Evolutionary conservation across 2,329 filamentous ascomycete species (phyloP).

Genomic region (Fusarium brevicatenulatum): DNA sequence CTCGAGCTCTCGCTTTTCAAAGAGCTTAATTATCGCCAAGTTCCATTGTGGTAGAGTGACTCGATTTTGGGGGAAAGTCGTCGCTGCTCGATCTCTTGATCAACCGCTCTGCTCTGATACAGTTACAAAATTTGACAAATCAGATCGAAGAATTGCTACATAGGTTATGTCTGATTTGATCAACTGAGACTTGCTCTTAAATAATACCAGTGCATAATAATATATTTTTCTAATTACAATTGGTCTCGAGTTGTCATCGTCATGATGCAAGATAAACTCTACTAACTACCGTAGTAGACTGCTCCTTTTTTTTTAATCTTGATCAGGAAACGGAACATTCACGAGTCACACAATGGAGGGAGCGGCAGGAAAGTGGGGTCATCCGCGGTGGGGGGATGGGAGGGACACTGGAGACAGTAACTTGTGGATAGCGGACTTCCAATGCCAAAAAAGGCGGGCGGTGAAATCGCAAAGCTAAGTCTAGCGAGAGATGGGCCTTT

Average conservation of each 20-base stretch:
- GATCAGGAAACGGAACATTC: not conserved
- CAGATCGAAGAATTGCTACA: not conserved
- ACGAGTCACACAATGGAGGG: not conserved
- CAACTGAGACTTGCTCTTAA: not conserved
- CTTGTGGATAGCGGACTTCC: conserved; percentile 1
- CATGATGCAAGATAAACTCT: not conserved
- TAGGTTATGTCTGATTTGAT: not conserved
- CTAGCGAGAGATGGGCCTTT: conserved; percentile 19
- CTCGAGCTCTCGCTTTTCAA: not conserved
- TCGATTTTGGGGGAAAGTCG: not conserved
- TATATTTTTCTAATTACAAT: not conserved
- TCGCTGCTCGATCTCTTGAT: not conserved
- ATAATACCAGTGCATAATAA: not conserved
- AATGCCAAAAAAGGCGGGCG: conserved; percentile 42
- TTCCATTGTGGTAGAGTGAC: not conserved
- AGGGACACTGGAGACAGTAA: not conserved
- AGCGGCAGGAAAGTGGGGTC: conserved; percentile 34
- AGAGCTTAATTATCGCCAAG: not conserved
- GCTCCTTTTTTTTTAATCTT: not conserved
- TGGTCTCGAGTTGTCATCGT: not conserved
- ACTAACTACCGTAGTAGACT: not conserved
- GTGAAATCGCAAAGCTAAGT: conserved; percentile 45
- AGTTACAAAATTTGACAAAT: not conserved
- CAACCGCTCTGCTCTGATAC: not conserved
- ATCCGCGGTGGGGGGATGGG: conserved; percentile 26